Evolutionary conservation across 2,329 filamentous ascomycete species (phyloP).

Genomic region (Aureobasidium uvarum): DNA sequence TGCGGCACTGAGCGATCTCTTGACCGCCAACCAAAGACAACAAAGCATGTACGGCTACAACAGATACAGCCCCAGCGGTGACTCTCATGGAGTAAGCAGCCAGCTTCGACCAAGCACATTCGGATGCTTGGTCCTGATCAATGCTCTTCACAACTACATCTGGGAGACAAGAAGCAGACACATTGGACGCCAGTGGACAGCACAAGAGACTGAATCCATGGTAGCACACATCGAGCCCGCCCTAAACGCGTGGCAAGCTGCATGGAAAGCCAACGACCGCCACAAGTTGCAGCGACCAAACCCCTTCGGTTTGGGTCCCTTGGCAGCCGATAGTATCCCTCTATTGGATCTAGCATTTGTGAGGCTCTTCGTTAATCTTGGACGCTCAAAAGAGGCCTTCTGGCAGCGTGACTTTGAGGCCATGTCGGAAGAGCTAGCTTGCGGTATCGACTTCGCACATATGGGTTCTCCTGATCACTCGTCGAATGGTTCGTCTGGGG

Average conservation of each 20-base stretch:
- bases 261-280: constrained; percentile 82
- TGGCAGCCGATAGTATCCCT: constrained; percentile 88
- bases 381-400: constrained; percentile 85
- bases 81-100: constrained; percentile 43
- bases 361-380: constrained; percentile 88
- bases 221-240: constrained; percentile 93
- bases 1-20: constrained; percentile 72
- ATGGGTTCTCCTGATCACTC: constrained; percentile 43
- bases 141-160: constrained; percentile 95
- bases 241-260: constrained; percentile 88
- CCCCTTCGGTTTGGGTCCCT: constrained; percentile 73
- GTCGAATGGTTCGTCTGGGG: constrained; percentile 50
- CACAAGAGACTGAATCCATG: constrained; percentile 92
- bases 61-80: constrained; percentile 30
- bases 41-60: constrained; percentile 31
- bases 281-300: constrained; percentile 84
- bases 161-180: constrained; percentile 95
- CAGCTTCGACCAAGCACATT: constrained; percentile 83
- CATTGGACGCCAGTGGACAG: constrained; percentile 83
- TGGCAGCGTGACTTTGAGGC: constrained; percentile 93
- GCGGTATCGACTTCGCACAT: constrained; percentile 71
- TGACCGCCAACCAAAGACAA: constrained; percentile 70
- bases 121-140: constrained; percentile 86
- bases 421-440: constrained; percentile 82
- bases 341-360: constrained; percentile 90